These are phyloP conservation scores for Scheffersomyces lignosus DNA, from an alignment of 805 yeast species.

Conservation along the genomic window DNA sequence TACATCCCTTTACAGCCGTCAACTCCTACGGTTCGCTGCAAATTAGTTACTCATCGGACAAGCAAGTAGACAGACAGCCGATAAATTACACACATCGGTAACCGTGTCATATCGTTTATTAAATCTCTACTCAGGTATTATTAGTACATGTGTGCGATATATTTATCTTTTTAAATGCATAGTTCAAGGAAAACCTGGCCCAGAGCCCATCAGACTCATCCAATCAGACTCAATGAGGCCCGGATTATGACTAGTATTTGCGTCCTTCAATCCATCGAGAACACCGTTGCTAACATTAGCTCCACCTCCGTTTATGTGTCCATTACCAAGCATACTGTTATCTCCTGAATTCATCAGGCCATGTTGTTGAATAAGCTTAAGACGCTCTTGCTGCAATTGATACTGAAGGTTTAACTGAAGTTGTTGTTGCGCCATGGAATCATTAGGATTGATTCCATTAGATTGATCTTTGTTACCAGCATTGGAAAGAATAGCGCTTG, in stretches of 20 bases:
- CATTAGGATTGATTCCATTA: not conserved
- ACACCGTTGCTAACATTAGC: slow-evolving; percentile 6
- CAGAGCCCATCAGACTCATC: slow-evolving; percentile 33
- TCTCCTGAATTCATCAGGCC: not conserved
- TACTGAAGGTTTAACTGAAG: slow-evolving; percentile 15
- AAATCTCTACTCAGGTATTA: too few relatives aligned
- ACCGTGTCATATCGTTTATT: too few relatives aligned
- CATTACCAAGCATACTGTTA: slow-evolving; percentile 2
- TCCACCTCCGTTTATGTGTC: slow-evolving; percentile 4
- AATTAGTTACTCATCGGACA: too few relatives aligned
- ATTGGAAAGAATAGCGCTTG: not conserved
- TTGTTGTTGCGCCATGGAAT: slow-evolving; percentile 13
- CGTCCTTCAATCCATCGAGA: slow-evolving; percentile 6
- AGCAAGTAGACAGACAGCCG: too few relatives aligned
- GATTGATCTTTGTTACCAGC: not conserved
- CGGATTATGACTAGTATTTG: too few relatives aligned
- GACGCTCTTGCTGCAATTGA: slow-evolving; percentile 17
- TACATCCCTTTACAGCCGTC: too few relatives aligned
- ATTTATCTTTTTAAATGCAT: too few relatives aligned
- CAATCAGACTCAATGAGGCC: slow-evolving; percentile 22
- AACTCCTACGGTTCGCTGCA: too few relatives aligned
- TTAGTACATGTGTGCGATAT: too few relatives aligned
- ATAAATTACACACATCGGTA: too few relatives aligned
- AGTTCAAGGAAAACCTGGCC: slow-evolving; percentile 29
- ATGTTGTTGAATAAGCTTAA: slow-evolving; percentile 16